Base-by-base conservation (phyloP, 179 eudicot genomes). In the Kewa caespitosa region DNA sequence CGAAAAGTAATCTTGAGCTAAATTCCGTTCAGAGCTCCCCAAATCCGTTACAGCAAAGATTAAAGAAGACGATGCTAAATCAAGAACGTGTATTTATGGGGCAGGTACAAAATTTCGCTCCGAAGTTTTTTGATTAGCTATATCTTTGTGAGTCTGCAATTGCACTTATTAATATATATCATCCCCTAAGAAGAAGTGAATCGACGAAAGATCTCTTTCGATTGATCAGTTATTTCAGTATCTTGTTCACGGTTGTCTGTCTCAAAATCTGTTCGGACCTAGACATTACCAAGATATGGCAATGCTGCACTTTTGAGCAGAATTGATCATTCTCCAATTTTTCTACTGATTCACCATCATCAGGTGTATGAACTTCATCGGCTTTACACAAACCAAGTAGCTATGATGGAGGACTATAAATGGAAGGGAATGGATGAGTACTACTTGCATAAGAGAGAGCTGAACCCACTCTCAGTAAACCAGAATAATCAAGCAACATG, bases 281-380 rank as follows among this genome's bases (percentile, higher is more conserved):
- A 2, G 41, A 63, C 28, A 59, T 37, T 28, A 71, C 7, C 62
- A 54, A 22, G 42, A 70, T 23, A 23, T 41, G 1, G 46, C 2
- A n/a, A 42, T 27, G 62, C 70, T 41, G 39, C 42, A 6, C 9
- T 34, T 38, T 68, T 50, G 42, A 46, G 34, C 72, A 61, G 9
- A 59, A 28, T 25, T 20, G 43, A 73, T 20, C 38, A 30, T 38
- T 37, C 31, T 70, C 38, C 12, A 41, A 22, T 30, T 66, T 42
- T n/a, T 66, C 17, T 55, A 67, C 65, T 67, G 38, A 38, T 38
- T 48, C 37, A 22, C 76, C 38, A 42, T 73, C 28, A 73, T 43
- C 79, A 92, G 97, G 90, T 87, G 70, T 75, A 74, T 72, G 97
- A 92, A 79, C 89, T 86, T 63, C 95, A 90, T 78, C 85, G 79